These are phyloP conservation scores for Vicia faba DNA, from an alignment of 306 rosid species.

Conservation along the genomic window DNA sequence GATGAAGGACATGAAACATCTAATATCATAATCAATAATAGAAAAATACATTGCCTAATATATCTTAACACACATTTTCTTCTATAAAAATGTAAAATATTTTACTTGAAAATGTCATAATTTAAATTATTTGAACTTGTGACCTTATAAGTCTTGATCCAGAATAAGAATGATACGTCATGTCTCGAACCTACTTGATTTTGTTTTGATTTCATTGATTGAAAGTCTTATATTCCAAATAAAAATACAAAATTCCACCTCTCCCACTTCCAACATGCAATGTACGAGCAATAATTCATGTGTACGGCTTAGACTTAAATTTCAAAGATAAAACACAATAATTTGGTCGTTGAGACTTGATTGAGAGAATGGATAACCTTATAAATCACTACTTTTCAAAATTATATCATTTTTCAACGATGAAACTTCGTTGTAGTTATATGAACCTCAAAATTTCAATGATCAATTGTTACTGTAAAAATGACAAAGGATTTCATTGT, in stretches of 20 bases:
- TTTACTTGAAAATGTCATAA: no score
- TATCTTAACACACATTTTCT: no score
- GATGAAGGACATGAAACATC: no score
- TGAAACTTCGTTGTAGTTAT: conserved; percentile 1
- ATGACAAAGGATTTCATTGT: conserved; percentile 28
- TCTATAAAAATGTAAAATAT: no score
- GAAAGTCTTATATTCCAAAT: not conserved
- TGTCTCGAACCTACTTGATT: no score
- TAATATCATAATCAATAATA: no score
- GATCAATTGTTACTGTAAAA: conserved; percentile 5
- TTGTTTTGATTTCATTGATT: not conserved
- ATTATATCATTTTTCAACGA: not conserved
- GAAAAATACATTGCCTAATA: no score
- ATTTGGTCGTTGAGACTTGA: conserved; percentile 29
- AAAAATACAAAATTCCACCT: not conserved
- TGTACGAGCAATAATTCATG: conserved; percentile 26
- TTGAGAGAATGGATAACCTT: conserved; percentile 27
- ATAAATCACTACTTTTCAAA: conserved; percentile 18
- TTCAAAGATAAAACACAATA: not conserved
- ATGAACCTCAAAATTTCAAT: conserved; percentile 36
- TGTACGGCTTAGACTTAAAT: conserved; percentile 21
- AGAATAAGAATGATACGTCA: no score
- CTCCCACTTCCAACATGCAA: conserved; percentile 3
- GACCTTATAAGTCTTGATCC: no score
- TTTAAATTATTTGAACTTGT: no score